Evolutionary conservation across 2,329 filamentous ascomycete genomes (phyloP).

Genomic region (Colletotrichum incanum): DNA sequence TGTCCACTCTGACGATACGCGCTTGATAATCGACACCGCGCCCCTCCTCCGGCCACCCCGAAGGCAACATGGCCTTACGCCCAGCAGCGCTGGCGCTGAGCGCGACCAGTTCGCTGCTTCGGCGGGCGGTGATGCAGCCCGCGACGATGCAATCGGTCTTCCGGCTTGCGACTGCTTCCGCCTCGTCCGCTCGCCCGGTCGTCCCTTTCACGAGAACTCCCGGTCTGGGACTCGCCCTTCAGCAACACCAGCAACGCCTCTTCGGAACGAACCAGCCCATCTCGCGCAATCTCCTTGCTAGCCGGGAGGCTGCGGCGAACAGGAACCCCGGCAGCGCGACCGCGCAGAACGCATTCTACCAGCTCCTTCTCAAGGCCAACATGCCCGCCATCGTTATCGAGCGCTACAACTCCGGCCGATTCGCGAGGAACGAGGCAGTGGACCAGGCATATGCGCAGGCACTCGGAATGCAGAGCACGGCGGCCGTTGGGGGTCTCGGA

Average conservation of each 20-base stretch:
- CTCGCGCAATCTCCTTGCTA: slow-evolving; percentile 80
- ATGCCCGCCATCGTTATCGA: slow-evolving; percentile 95
- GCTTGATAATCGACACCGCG: slow-evolving; percentile 3
- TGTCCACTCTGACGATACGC: slow-evolving; percentile 23
- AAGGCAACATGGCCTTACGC: slow-evolving; percentile 42
- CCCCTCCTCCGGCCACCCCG: slow-evolving; percentile 10
- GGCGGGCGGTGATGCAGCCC: slow-evolving; percentile 36
- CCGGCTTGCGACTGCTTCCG: slow-evolving; percentile 33
- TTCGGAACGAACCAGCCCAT: slow-evolving; percentile 65
- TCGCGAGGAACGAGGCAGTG: slow-evolving; percentile 84
- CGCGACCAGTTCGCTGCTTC: slow-evolving; percentile 36
- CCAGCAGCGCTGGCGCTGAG: slow-evolving; percentile 43
- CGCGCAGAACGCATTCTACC: slow-evolving; percentile 94
- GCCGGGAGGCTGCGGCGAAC: slow-evolving; percentile 92
- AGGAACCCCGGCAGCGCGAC: slow-evolving; percentile 90
- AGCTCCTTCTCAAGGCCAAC: slow-evolving; percentile 89
- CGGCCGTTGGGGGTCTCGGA: slow-evolving; percentile 34
- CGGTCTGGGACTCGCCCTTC: slow-evolving; percentile 44
- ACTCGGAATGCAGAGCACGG: slow-evolving; percentile 61
- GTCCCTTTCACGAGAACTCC: slow-evolving; percentile 27
- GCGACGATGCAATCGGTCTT: slow-evolving; percentile 42
- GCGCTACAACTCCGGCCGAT: slow-evolving; percentile 88
- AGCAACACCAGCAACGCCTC: slow-evolving; percentile 49
- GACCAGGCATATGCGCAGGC: slow-evolving; percentile 86
- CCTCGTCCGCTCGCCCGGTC: slow-evolving; percentile 11